A percentile compares a stretch with the other conserved stretches of the same genome.
Evolutionary conservation across 2,329 filamentous ascomycete species (phyloP).

Genomic region (Penicillium sp.): DNA sequence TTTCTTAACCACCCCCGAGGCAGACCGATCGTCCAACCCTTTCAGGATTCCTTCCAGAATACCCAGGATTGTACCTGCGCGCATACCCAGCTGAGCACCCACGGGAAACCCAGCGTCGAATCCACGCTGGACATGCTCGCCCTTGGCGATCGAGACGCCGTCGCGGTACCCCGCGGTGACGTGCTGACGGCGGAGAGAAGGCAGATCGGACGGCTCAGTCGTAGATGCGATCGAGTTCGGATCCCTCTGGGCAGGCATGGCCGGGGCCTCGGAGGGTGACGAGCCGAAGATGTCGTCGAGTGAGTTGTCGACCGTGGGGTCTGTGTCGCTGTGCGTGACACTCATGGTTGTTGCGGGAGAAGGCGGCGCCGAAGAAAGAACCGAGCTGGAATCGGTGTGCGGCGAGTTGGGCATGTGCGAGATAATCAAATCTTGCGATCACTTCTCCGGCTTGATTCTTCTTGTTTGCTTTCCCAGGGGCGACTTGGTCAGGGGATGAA

Average conservation of each 20-base stretch:
- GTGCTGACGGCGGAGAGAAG: conserved; percentile 67
- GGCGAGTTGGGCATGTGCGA: conserved; percentile 4
- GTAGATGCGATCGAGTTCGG: background rate
- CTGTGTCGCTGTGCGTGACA: conserved; percentile 13
- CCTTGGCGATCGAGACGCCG: conserved; percentile 72
- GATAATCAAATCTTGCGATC: too few species aligned
- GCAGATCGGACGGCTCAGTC: conserved; percentile 60
- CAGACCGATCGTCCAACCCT: conserved; percentile 26
- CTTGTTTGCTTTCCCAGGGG: too few species aligned
- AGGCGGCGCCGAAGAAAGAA: conserved; percentile 8
- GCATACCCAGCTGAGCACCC: conserved; percentile 71
- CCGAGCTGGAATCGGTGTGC: conserved; percentile 14
- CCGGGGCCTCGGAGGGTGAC: conserved; percentile 21
- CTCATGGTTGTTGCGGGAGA: conserved; percentile 22
- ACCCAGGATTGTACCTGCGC: conserved; percentile 69
- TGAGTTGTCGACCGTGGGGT: conserved; percentile 19
- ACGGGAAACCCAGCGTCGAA: conserved; percentile 89
- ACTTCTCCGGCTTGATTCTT: too few species aligned
- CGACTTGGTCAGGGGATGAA: too few species aligned
- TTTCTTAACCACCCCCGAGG: conserved; percentile 23
- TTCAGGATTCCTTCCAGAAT: conserved; percentile 63
- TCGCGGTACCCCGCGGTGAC: conserved; percentile 85
- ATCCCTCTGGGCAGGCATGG: background rate
- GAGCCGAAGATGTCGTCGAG: conserved; percentile 41
- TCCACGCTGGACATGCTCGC: conserved; percentile 68